Evolutionary conservation across 1,139 yeast species (phyloP).

Genomic region (Geotrichum bryndzae): DNA sequence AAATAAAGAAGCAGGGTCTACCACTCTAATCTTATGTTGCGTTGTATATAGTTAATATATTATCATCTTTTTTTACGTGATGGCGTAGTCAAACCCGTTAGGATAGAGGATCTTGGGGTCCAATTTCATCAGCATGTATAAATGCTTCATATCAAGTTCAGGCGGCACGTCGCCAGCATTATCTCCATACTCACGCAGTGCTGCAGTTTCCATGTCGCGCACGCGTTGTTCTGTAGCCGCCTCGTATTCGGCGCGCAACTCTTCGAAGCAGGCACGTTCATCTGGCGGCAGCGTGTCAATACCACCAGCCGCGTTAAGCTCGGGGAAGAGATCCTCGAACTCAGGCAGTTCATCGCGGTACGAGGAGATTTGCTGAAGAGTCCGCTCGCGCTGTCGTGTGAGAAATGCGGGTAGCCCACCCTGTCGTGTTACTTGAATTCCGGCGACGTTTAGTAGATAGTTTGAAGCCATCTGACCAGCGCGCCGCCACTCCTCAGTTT

Average conservation of each 20-base stretch:
- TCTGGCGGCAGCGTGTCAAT: slow-evolving; percentile 33
- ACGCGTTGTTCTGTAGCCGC: slow-evolving; percentile 29
- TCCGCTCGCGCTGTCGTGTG: slow-evolving; percentile 27
- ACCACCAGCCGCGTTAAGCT: slow-evolving; percentile 28
- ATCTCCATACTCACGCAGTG: slow-evolving; percentile 19
- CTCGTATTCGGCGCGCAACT: slow-evolving; percentile 25
- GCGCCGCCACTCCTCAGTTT: slow-evolving; percentile 42
- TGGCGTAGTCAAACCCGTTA: slow-evolving; percentile 13
- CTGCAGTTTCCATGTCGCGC: slow-evolving; percentile 23
- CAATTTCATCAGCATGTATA: slow-evolving; percentile 39
- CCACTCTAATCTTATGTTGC: neutral
- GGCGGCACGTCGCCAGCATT: slow-evolving; percentile 26
- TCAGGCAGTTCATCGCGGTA: slow-evolving; percentile 2
- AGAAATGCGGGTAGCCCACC: slow-evolving; percentile 44
- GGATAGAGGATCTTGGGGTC: slow-evolving; percentile 40
- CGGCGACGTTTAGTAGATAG: slow-evolving; percentile 40
- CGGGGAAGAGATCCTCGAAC: slow-evolving; percentile 14
- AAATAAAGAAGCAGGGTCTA: too few relatives aligned
- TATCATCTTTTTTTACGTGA: neutral
- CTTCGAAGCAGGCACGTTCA: slow-evolving; percentile 26
- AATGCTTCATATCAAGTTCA: slow-evolving; percentile 42
- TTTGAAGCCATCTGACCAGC: slow-evolving; percentile 43
- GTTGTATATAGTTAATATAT: slow-evolving; percentile 4
- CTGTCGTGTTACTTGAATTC: slow-evolving; percentile 37
- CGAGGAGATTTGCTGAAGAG: neutral